These are phyloP conservation scores for Hymenoscyphus fructigenus DNA, from an alignment of 2,329 filamentous ascomycete species.

Conservation along the genomic window DNA sequence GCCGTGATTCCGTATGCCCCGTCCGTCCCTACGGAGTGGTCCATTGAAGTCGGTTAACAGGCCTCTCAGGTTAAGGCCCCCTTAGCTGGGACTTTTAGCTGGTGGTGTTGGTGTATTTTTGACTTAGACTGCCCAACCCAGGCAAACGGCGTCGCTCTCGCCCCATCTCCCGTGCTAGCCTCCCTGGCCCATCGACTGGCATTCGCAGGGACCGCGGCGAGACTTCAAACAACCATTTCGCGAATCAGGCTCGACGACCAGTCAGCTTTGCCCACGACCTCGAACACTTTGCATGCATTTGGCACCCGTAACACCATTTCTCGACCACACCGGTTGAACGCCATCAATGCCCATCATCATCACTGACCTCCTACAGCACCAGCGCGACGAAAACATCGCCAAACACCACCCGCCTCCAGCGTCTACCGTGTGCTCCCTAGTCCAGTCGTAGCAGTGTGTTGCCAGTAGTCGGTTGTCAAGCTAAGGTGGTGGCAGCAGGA, in stretches of 20 bases:
- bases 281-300: constrained; percentile 27
- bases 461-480: not conserved
- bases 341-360: constrained; percentile 4
- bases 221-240: constrained; percentile 4
- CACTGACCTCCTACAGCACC: not conserved
- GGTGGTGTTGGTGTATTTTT: not conserved
- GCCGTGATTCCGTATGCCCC: not conserved
- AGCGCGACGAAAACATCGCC: not conserved
- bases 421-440: not conserved
- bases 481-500: not conserved
- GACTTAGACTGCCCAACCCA: not conserved
- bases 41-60: constrained; percentile 1
- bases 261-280: constrained; percentile 29
- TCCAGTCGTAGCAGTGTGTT: not conserved
- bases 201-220: not conserved
- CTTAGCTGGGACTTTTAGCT: not conserved
- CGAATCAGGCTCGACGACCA: constrained; percentile 27
- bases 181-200: not conserved
- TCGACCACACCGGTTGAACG: not conserved
- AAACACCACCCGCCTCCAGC: not conserved
- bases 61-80: not conserved
- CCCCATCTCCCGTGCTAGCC: not conserved
- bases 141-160: not conserved
- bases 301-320: constrained; percentile 10
- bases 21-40: not conserved